Percentiles rank a stretch among this genome's conserved stretches.
phyloP scores from a whole-genome alignment of 768 basidiomycete genomes.

The Crassisporium funariophilum region DNA sequence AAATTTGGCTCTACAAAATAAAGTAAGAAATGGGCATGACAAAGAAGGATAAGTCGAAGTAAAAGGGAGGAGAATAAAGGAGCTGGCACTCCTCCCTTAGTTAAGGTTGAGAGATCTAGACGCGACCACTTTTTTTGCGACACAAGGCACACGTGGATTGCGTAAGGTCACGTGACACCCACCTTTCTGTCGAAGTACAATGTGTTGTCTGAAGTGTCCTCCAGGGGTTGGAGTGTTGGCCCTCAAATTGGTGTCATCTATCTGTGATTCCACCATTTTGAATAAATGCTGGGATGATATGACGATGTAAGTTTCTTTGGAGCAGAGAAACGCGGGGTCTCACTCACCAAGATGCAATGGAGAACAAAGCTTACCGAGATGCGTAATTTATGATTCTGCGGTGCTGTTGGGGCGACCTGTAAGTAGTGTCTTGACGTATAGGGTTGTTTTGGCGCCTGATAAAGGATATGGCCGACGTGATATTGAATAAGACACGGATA shows the following conservation, averaged over 20 bases:
- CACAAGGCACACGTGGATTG: slow-evolving; percentile 2
- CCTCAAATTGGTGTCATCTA: not conserved
- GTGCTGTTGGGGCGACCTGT: too few species aligned
- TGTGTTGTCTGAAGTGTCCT: not conserved
- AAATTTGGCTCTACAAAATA: slow-evolving; percentile 25
- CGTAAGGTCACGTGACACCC: slow-evolving; percentile 11
- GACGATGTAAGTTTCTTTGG: too few species aligned
- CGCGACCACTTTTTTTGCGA: slow-evolving; percentile 12
- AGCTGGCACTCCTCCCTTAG: slow-evolving; percentile 4
- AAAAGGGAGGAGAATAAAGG: slow-evolving; percentile 9
- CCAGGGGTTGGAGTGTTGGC: slow-evolving; percentile 6
- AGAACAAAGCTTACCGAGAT: too few species aligned
- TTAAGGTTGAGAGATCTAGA: slow-evolving; percentile 1
- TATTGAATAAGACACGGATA: slow-evolving; percentile 1
- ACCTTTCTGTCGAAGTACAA: slow-evolving; percentile 1
- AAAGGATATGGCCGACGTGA: slow-evolving; percentile 1
- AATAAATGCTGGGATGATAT: slow-evolving; percentile 1
- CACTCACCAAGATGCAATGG: too few species aligned
- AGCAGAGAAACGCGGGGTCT: too few species aligned
- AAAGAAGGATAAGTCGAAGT: slow-evolving; percentile 9
- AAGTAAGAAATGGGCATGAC: slow-evolving; percentile 25
- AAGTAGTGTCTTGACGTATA: too few species aligned
- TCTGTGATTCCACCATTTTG: slow-evolving; percentile 7
- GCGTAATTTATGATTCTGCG: too few species aligned
- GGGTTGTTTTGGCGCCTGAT: too few species aligned